Evolutionary conservation across 2,329 filamentous ascomycete species (phyloP), one percentile per base, ranked within the genome.

Genomic region (Fusarium austroafricanum): DNA sequence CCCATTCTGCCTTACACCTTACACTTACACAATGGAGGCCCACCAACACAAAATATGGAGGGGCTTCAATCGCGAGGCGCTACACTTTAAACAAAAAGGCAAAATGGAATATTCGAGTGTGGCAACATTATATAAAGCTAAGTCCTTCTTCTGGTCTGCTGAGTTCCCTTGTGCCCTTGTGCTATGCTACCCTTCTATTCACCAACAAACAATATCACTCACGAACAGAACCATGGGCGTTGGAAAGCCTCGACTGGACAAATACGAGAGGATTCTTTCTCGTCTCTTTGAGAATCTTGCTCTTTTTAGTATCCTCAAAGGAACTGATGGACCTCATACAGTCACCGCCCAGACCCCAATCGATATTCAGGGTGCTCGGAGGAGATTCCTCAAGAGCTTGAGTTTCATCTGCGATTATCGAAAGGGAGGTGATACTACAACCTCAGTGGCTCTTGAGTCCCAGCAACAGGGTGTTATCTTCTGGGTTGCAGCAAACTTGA

Each of bases 361-460:
- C 5, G 53, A 37, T 18, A 9, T 60, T n/a, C 45, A 53, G 11
- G 55, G 55, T 15, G 47, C 42, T 8, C 40, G 68, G 9, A 70
- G 67, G 6, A 65, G 76, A 3, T 80, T 84, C 26, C 72, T 82
- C 1, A 73, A 77, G 6, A 78, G 79, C 28, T 68, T 85, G 2
- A 76, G 81, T 10, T 83, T 80, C 65, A 65, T 86, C 9, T 84
- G 82, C 61, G 83, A 85, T 55, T 79, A 79, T 46, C 64, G 74
- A 1, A 85, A 83, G 62, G 83, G 83, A 0, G 84, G 83, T 4
- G 65, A 74, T 4, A 79, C 79, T 0, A 81, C 79, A n/a, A 80
- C 83, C 1, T 78, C 84, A 0, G 78, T 86, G 26, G 82, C 77
- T 0, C 66, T 84, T 2, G 78, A 85, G 60, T 71, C 79, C 0